Conservation (phyloP, 139 green algal genomes). For the Deuterostichococcus epilithicus region DNA sequence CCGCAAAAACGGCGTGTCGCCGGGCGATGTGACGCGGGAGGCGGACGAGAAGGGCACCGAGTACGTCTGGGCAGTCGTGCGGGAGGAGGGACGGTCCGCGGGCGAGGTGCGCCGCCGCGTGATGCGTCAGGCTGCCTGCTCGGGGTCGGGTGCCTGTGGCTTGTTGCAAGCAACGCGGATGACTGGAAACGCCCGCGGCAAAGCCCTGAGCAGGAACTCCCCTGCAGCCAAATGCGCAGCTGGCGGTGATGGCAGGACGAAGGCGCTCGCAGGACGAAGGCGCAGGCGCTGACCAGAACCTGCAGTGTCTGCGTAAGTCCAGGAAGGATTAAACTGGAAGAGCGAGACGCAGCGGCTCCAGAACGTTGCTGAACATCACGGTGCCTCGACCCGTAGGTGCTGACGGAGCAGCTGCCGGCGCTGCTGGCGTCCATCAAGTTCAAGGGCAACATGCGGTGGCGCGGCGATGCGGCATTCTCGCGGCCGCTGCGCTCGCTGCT, state of each 20-base stretch:
- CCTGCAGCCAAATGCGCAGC: too few species aligned
- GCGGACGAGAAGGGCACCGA: conserved; percentile 85
- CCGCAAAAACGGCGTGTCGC: conserved; percentile 77
- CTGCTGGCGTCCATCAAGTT: conserved; percentile 77
- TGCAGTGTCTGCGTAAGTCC: too few species aligned
- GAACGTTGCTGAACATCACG: too few species aligned
- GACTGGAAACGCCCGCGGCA: too few species aligned
- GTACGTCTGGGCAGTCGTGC: conserved; percentile 82
- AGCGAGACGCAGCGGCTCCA: too few species aligned
- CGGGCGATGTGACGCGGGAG: conserved; percentile 40
- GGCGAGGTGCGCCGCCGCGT: conserved; percentile 39
- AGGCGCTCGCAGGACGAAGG: too few species aligned
- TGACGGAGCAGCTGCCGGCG: conserved; percentile 69
- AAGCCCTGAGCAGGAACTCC: too few species aligned
- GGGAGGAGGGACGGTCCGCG: conserved; percentile 48
- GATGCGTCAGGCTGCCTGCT: not conserved
- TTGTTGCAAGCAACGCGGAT: too few species aligned
- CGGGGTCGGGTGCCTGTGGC: too few species aligned
- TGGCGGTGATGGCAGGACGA: too few species aligned
- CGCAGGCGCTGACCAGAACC: too few species aligned
- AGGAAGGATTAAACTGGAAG: too few species aligned
- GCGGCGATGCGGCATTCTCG: conserved; percentile 61
- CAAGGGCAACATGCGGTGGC: conserved; percentile 92
- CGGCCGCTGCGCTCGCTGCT: conserved; percentile 94
- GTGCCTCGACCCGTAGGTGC: conserved; percentile 46